Percentiles rank a stretch among this genome's conserved stretches.
These are phyloP conservation scores for Nannochloris sp. DNA, from an alignment of 139 green algal species.

Conservation along the genomic window DNA sequence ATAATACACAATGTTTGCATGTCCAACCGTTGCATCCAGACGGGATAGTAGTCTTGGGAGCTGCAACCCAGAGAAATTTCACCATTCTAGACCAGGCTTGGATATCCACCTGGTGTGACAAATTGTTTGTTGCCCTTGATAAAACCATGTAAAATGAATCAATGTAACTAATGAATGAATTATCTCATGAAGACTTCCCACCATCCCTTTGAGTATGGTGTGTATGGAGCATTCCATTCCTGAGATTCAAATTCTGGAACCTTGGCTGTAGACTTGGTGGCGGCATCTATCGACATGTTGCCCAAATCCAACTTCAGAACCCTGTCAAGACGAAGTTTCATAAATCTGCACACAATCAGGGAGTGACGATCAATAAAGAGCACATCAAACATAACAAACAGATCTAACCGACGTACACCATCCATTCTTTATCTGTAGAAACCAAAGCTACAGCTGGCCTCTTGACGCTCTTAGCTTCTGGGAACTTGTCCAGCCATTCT, in stretches of 20 bases:
- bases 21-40: slow-evolving; percentile 60
- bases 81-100: slow-evolving; percentile 63
- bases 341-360: slow-evolving; percentile 58
- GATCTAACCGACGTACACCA: slow-evolving; percentile 52
- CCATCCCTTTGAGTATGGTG: slow-evolving; percentile 53
- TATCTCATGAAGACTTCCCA: slow-evolving; percentile 38
- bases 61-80: slow-evolving; percentile 65
- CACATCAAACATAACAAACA: background rate
- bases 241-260: slow-evolving; percentile 60
- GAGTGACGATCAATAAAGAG: background rate
- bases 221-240: slow-evolving; percentile 79
- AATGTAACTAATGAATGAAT: background rate
- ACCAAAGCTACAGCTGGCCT: slow-evolving; percentile 72
- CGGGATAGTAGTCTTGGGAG: slow-evolving; percentile 61
- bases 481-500: slow-evolving; percentile 76
- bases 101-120: slow-evolving; percentile 5
- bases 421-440: slow-evolving; percentile 79
- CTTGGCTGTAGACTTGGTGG: slow-evolving; percentile 35
- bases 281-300: slow-evolving; percentile 42
- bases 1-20: slow-evolving; percentile 59
- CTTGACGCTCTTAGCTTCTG: slow-evolving; percentile 61
- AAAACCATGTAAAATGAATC: background rate
- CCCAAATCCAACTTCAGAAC: slow-evolving; percentile 68
- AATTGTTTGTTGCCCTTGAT: slow-evolving; percentile 3
- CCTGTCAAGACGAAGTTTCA: slow-evolving; percentile 85